Base-by-base conservation (phyloP, 495 filamentous ascomycete species). In the Halenospora varia region DNA sequence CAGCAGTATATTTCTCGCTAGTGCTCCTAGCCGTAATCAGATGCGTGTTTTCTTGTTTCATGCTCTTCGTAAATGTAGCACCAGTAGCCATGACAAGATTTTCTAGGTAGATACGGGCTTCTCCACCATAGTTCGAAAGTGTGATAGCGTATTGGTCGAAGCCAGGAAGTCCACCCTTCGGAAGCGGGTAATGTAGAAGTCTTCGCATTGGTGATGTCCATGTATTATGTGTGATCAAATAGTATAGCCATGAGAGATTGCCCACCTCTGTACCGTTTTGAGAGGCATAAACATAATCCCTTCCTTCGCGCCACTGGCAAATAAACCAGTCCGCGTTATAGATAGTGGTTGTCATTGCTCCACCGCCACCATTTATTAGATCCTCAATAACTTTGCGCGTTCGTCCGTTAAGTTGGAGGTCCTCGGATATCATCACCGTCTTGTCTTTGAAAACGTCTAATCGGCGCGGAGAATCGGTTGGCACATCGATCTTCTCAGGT, bases 41-140 rank as follows among this genome's bases (percentile, higher is more conserved):
- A 71, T 98, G 94, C 0, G 92, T 97, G 65, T 97, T 97, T 48
- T 96, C 90, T 53, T 87, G 82, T 68, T 88, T 94, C 82, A 98
- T 85, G 0, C 90, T 92, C 72, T 93, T 92, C 6, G 94, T 97
- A 66, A 88, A 97, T 51, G 86, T 84, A 0, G 85, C 94, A 3
- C 95, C 95, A 2, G 87, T 74, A 17, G 90, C 90, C 45, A 74
- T 82, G 50, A 97, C 85, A 24, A 99, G 77, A 61, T 93, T 97
- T 69, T 99, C 94, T 24, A 99, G 77, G 69, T 97, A 99, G 42
- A 89, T 82, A 25, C 94, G 82, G 10, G 93, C 92, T 70, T 99
- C 95, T 17, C 94, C 94, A 25, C 89, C 88, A 67, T 99, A 99
- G 70, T 97, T 97, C 0, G 93, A 96, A 2, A 99, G 73, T 54